Base-by-base conservation (phyloP, 371 early-diverging fungal species). In the Smittium culicis region DNA sequence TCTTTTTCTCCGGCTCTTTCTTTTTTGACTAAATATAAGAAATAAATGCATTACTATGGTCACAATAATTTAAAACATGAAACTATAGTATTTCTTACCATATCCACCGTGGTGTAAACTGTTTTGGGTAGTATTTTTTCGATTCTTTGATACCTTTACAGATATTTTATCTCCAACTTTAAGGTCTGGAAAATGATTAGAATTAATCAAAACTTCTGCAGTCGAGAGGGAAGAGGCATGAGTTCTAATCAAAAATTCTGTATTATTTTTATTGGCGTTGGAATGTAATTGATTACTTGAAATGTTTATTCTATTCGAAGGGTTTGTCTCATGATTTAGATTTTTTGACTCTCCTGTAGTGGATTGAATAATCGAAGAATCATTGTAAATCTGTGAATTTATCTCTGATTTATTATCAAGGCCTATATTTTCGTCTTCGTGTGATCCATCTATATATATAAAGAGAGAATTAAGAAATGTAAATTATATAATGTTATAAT, bases 101-200 rank as follows among this genome's bases (percentile, higher is more conserved):
- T 45, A 45, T 45, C 45, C 20, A 8, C 45, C 14, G 45, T 14
- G 45, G 8, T 14, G 20, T 8, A 45, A 45, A 45, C 57, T 57
- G 57, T 16, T 57, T 25, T 45, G 45, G 5, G 45, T 45, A 11
- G 20, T 57, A n/a, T 57, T 57, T 5, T 5, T n/a, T 8, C 24
- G n/a, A n/a, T 25, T 14, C n/a, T 64, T 17, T 11, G 54, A 29
- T n/a, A 64, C 14, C 30, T 74, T 68, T 29, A 91, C 79, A 67
- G 84, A 82, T n/a, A 96, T 79, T 33, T 93, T 77, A 70, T 94
- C 92, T 35, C 92, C 92, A 28, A 82, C 82, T 31, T 80, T 73
- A 33, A 90, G 76, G 28, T 80, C 82, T 0, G 92, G 88, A 65
- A 96, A 88, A 64, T 77, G 81, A 62, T 88, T 83, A 2, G 92